phyloP scores from a whole-genome alignment of 345 rosid genomes.

The Microcos paniculata region DNA sequence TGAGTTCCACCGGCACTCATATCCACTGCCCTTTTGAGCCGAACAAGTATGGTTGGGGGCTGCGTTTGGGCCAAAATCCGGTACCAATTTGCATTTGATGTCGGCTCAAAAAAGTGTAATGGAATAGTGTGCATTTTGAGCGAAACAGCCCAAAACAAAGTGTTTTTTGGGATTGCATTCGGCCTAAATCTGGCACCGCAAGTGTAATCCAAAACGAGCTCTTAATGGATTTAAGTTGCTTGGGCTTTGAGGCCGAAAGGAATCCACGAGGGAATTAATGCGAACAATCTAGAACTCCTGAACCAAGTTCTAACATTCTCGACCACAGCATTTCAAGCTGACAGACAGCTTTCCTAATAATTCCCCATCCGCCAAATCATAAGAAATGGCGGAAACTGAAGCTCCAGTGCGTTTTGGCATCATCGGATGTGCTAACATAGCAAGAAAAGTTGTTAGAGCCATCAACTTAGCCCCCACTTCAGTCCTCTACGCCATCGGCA shows the following conservation, averaged over 20 bases:
- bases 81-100: no score
- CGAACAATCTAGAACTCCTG: not conserved
- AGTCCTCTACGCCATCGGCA: conserved; percentile 47
- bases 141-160: no score
- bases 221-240: no score
- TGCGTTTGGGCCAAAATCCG: no score
- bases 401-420: conserved; percentile 46
- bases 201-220: no score
- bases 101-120: no score
- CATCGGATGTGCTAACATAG: conserved; percentile 56
- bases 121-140: no score
- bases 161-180: no score
- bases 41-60: no score
- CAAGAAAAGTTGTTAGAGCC: conserved; percentile 58
- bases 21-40: no score
- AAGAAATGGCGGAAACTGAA: conserved; percentile 30
- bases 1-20: no score
- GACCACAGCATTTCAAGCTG: not conserved
- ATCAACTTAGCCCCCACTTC: conserved; percentile 47
- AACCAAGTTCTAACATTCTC: not conserved
- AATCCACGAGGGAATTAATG: not conserved
- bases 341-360: not conserved
- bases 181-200: no score
- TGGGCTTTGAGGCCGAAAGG: not conserved
- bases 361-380: not conserved